Evolutionary conservation across 768 basidiomycete species (phyloP).

Genomic region (Chalciporus chontae): DNA sequence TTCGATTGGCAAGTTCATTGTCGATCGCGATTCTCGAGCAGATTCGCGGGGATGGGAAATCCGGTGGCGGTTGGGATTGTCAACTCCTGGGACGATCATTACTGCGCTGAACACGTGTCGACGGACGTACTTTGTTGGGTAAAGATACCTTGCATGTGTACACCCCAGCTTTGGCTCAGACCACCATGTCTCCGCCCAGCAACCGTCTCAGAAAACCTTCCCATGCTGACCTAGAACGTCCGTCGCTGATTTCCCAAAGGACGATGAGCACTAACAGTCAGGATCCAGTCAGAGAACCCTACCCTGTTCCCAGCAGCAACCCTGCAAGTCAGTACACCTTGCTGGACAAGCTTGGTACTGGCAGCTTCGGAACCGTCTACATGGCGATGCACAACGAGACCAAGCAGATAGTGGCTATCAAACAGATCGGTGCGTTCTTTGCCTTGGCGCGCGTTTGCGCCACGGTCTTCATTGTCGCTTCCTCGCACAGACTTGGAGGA

Average conservation of each 20-base stretch:
- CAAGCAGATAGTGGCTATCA: constrained; percentile 93
- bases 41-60: constrained; percentile 4
- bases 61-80: neutral
- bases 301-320: constrained; percentile 70
- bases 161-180: constrained; percentile 14
- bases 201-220: constrained; percentile 38
- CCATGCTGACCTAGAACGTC: constrained; percentile 34
- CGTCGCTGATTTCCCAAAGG: constrained; percentile 48
- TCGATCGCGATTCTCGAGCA: neutral
- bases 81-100: neutral
- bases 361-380: constrained; percentile 96
- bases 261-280: constrained; percentile 38
- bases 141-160: constrained; percentile 17
- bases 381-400: constrained; percentile 95
- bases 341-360: constrained; percentile 94
- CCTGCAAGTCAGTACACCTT: constrained; percentile 90
- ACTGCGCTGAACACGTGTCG: constrained; percentile 25
- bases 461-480: neutral
- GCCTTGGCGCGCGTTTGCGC: constrained; percentile 7
- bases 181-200: constrained; percentile 42
- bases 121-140: constrained; percentile 14
- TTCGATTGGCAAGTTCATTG: no score
- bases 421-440: constrained; percentile 83
- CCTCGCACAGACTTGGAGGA: constrained; percentile 80
- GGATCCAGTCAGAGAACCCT: constrained; percentile 49